phyloP scores from a whole-genome alignment of 345 rosid species.

The Aquilaria sinensis region DNA sequence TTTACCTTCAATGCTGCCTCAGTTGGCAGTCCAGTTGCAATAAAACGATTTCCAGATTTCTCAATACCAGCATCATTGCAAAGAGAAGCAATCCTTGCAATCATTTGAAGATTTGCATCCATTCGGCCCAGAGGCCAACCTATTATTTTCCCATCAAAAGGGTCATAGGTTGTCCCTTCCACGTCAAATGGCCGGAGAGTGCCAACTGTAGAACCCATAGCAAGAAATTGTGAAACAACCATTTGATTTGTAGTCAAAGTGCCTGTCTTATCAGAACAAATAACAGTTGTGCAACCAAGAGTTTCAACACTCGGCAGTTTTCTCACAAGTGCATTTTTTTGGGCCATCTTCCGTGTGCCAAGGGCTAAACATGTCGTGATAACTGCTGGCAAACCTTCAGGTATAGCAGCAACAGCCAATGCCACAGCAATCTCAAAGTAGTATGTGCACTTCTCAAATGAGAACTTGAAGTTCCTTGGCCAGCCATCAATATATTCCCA shows the following conservation, averaged over 20 bases:
- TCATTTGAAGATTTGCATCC: slow-evolving; percentile 87
- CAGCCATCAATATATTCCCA: slow-evolving; percentile 95
- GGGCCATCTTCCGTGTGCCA: slow-evolving; percentile 97
- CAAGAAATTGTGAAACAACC: slow-evolving; percentile 83
- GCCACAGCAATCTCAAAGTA: slow-evolving; percentile 98
- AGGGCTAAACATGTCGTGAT: slow-evolving; percentile 94
- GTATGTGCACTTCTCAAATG: slow-evolving; percentile 95
- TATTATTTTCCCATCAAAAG: slow-evolving; percentile 74
- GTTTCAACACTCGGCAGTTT: slow-evolving; percentile 95
- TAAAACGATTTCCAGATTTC: slow-evolving; percentile 55
- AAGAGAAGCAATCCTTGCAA: slow-evolving; percentile 82
- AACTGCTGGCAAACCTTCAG: slow-evolving; percentile 96
- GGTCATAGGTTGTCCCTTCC: slow-evolving; percentile 77
- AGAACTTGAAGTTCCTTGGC: slow-evolving; percentile 84
- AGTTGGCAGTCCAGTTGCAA: slow-evolving; percentile 76
- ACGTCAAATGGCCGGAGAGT: slow-evolving; percentile 68
- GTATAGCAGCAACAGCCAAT: slow-evolving; percentile 95
- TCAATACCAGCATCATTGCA: slow-evolving; percentile 89
- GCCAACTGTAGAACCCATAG: slow-evolving; percentile 67
- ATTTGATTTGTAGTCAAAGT: slow-evolving; percentile 92
- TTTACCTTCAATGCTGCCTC: slow-evolving; percentile 98
- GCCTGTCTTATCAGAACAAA: slow-evolving; percentile 93
- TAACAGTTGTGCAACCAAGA: slow-evolving; percentile 92
- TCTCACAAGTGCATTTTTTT: slow-evolving; percentile 89
- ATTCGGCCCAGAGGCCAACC: slow-evolving; percentile 63